A percentile compares a stretch with the other conserved stretches of the same genome.
Conservation (phyloP, 2,329 filamentous ascomycete genomes). For the Neofusicoccum kwambonambiense region DNA sequence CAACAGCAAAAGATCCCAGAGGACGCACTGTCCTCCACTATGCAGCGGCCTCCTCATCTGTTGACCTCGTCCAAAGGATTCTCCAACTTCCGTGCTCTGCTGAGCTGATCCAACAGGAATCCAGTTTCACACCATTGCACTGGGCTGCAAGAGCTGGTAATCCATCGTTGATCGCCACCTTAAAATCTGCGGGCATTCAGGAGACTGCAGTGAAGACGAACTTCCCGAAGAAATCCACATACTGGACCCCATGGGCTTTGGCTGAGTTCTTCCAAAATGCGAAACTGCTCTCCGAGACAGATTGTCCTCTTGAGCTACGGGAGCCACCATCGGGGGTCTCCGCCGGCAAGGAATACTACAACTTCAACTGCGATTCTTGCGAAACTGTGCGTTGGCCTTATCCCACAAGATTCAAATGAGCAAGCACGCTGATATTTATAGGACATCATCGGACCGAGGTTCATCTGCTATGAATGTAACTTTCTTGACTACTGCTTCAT, state of each 20-base stretch:
- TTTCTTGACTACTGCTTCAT: not conserved
- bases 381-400: not conserved
- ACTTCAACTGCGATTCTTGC: not conserved
- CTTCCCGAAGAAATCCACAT: not conserved
- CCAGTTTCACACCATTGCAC: not conserved
- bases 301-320: no score
- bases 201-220: not conserved
- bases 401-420: no score
- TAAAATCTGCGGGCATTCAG: not conserved
- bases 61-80: not conserved
- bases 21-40: not conserved
- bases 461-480: not conserved
- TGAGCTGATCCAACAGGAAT: not conserved
- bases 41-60: not conserved
- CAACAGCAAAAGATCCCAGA: not conserved
- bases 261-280: not conserved
- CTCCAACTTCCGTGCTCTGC: not conserved
- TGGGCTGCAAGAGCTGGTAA: not conserved
- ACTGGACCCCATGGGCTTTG: not conserved
- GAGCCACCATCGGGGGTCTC: no score
- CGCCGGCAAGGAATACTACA: not conserved
- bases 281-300: not conserved
- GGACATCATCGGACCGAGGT: not conserved
- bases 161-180: not conserved
- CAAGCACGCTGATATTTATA: not conserved